Percentiles rank a stretch among this genome's conserved stretches.
These are phyloP conservation scores for Sparassis latifolia DNA, from an alignment of 1,284 basidiomycete species.

Conservation along the genomic window DNA sequence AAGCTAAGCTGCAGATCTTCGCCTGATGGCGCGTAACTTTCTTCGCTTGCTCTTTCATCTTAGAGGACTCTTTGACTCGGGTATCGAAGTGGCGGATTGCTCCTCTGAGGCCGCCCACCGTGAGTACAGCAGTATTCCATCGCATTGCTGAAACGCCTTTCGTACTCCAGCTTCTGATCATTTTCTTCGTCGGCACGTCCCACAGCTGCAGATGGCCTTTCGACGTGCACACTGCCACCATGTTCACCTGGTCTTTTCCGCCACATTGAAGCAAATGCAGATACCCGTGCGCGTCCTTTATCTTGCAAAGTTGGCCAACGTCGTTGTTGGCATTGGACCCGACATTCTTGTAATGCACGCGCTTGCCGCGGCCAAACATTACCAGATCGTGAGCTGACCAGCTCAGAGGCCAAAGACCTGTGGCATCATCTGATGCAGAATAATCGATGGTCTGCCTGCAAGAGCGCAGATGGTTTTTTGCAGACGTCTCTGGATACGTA, in stretches of 20 bases:
- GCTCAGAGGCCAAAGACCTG: constrained; percentile 27
- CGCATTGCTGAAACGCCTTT: constrained; percentile 40
- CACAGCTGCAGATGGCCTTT: constrained; percentile 45
- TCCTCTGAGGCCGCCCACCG: constrained; percentile 42
- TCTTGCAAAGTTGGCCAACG: constrained; percentile 43
- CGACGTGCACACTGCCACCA: constrained; percentile 41
- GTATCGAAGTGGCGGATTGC: constrained; percentile 49
- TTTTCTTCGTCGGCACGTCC: constrained; percentile 43
- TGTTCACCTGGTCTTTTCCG: constrained; percentile 30
- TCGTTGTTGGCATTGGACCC: constrained; percentile 29
- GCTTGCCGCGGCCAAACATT: constrained; percentile 45
- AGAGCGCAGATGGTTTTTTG: neutral
- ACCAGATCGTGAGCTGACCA: constrained; percentile 38
- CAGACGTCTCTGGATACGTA: neutral
- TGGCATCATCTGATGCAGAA: constrained; percentile 17
- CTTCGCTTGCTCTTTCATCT: constrained; percentile 47
- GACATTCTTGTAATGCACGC: constrained; percentile 45
- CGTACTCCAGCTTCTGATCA: constrained; percentile 35
- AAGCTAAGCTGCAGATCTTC: constrained; percentile 38
- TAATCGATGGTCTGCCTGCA: constrained; percentile 32
- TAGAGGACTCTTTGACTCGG: constrained; percentile 33
- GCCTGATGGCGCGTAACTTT: constrained; percentile 46
- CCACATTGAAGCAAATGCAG: constrained; percentile 38
- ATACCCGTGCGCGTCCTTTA: constrained; percentile 38
- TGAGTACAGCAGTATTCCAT: constrained; percentile 42